These are phyloP conservation scores for Chytriomyces hyalinus DNA, from an alignment of 192 early-diverging fungal genomes.

Conservation along the genomic window DNA sequence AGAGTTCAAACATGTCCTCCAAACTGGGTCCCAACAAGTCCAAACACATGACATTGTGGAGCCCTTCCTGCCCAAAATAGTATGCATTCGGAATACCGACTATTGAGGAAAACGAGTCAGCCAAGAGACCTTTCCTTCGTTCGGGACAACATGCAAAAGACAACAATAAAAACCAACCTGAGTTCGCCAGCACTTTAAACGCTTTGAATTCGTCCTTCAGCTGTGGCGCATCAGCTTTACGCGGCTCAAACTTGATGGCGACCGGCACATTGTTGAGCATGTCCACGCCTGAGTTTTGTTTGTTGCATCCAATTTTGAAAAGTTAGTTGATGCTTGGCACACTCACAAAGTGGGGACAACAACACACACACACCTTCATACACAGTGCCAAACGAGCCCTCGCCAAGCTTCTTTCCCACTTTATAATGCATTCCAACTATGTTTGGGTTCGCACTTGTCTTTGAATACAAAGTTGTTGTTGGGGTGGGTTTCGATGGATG, in stretches of 20 bases:
- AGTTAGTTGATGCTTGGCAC: background rate
- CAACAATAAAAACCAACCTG: conserved; percentile 30
- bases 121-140: background rate
- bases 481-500: no score
- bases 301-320: background rate
- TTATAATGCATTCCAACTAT: conserved; percentile 95
- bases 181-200: conserved; percentile 88
- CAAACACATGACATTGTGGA: conserved; percentile 93
- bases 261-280: conserved; percentile 89
- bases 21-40: conserved; percentile 93
- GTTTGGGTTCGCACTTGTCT: conserved; percentile 43
- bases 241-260: conserved; percentile 97
- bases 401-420: conserved; percentile 94
- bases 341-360: background rate
- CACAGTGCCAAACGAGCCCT: conserved; percentile 97
- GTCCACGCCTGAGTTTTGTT: conserved; percentile 68
- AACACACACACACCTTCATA: conserved; percentile 79
- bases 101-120: conserved; percentile 21
- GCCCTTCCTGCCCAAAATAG: conserved; percentile 96
- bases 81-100: conserved; percentile 89
- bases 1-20: conserved; percentile 97
- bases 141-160: background rate
- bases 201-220: conserved; percentile 94
- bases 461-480: no score
- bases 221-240: conserved; percentile 97